Evolutionary conservation across 257 asterid species (phyloP).

Genomic region (Penstemon newberryi): DNA sequence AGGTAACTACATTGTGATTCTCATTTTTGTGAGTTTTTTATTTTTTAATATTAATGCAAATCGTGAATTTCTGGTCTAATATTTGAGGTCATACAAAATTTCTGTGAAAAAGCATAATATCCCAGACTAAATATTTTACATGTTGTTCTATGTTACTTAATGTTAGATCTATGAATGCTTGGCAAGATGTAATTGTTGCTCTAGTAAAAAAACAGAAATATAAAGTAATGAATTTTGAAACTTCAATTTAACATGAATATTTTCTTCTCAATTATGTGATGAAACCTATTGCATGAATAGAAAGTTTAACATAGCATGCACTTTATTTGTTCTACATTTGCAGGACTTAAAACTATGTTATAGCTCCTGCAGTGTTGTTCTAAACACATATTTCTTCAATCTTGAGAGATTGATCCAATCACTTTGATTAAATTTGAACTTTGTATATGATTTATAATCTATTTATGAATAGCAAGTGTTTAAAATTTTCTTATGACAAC

Average conservation of each 20-base stretch:
- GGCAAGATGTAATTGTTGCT: slow-evolving; percentile 17
- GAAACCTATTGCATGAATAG: slow-evolving; percentile 7
- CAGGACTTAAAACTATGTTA: not conserved
- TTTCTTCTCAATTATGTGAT: not conserved
- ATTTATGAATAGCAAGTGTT: not conserved
- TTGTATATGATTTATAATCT: no score
- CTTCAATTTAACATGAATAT: not conserved
- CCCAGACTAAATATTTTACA: not conserved
- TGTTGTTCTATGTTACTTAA: slow-evolving; percentile 17
- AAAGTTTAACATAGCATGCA: not conserved
- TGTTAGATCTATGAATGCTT: slow-evolving; percentile 8
- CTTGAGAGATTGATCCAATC: not conserved
- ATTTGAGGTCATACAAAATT: slow-evolving; percentile 11
- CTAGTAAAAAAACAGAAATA: not conserved
- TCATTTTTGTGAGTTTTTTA: slow-evolving; percentile 6
- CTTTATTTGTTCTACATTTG: slow-evolving; percentile 7
- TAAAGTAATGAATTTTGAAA: slow-evolving; percentile 12
- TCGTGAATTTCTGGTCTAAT: not conserved
- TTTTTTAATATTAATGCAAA: slow-evolving; percentile 9
- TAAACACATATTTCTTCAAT: not conserved
- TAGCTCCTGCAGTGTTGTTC: not conserved
- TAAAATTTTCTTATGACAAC: not conserved
- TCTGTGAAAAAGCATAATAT: slow-evolving; percentile 10
- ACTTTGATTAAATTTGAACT: not conserved
- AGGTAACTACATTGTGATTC: slow-evolving; percentile 46